These are phyloP conservation scores for Cyamopsis tetragonoloba DNA, from an alignment of 306 rosid species.

Conservation along the genomic window DNA sequence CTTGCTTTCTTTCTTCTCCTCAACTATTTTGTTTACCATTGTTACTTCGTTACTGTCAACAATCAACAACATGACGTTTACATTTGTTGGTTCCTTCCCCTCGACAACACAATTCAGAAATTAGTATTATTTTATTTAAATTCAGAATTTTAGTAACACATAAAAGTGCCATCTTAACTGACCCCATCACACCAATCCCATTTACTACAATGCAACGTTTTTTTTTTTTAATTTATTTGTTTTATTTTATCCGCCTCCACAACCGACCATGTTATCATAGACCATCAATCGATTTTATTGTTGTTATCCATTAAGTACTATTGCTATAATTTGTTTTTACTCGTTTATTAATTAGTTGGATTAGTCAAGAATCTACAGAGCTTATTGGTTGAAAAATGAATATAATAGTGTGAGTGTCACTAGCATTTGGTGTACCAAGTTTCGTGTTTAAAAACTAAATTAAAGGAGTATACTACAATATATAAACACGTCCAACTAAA, in stretches of 20 bases:
- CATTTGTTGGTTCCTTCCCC: conserved; percentile 9
- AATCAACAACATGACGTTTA: background rate
- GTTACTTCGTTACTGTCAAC: too few species aligned
- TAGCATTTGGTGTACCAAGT: background rate
- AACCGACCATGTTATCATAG: conserved; percentile 8
- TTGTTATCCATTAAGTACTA: background rate
- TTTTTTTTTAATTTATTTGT: too few species aligned
- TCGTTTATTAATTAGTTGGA: background rate
- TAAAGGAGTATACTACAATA: too few species aligned
- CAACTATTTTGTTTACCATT: background rate
- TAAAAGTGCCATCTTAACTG: conserved; percentile 1
- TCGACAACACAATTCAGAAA: background rate
- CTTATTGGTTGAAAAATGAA: background rate
- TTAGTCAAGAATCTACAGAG: background rate
- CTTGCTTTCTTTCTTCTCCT: background rate
- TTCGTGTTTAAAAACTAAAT: background rate
- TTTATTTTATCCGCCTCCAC: conserved; percentile 7
- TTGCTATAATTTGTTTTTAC: background rate
- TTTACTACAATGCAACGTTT: background rate
- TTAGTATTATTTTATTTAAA: too few species aligned
- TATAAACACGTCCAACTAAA: background rate
- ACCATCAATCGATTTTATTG: background rate
- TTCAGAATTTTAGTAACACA: background rate
- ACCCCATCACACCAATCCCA: conserved; percentile 16
- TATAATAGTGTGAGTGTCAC: background rate